Evolutionary conservation across 163 green algal species (phyloP), one percentile per base, ranked within the genome.

Genomic region (Scenedesmus sp.): DNA sequence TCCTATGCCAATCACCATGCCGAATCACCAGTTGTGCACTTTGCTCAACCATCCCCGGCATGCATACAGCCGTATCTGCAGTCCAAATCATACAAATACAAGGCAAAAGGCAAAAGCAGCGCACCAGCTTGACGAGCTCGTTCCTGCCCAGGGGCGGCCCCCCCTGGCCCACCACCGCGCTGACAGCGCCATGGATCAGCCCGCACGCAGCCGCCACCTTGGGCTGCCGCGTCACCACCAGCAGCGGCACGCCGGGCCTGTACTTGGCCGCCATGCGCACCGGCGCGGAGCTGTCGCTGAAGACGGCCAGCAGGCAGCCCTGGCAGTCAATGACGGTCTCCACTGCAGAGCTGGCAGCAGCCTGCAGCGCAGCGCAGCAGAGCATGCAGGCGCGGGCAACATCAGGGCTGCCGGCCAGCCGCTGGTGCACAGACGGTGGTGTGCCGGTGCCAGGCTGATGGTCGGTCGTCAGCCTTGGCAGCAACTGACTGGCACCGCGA

Each of bases 201-300:
- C 90, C 76, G 90, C 85, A 90, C 65, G 46, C 49, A 81, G 86
- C 24, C 0, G 88, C 51, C 12, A 91, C 80, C 1, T 42, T 81
- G 35, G 79, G 43, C 3, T 76, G 82, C 42, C 86, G 87, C 1
- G 94, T 95, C 26, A 95, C 10, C 40, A 97, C 94, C 72, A 97
- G 90, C 89, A 96, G 92, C 1, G 96, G 96, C 65, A 97, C 88
- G 33, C 88, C 88, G 2, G 88, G 88, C 35, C 68, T 59, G 81
- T 92, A 89, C 88, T 92, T 92, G 46, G 88, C 81, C 12, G 81
- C 49, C 46, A 89, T 40, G 35, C 88, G 81, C 35, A 92, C 81
- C 10, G 88, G 88, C 3, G 53, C 65, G 26, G n/a, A 81, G 61
- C 46, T 86, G 81, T 92, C 61, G 10, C 46, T 79, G 42, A 89